Conservation (phyloP, 768 basidiomycete species). For the Pisolithus tinctorius region DNA sequence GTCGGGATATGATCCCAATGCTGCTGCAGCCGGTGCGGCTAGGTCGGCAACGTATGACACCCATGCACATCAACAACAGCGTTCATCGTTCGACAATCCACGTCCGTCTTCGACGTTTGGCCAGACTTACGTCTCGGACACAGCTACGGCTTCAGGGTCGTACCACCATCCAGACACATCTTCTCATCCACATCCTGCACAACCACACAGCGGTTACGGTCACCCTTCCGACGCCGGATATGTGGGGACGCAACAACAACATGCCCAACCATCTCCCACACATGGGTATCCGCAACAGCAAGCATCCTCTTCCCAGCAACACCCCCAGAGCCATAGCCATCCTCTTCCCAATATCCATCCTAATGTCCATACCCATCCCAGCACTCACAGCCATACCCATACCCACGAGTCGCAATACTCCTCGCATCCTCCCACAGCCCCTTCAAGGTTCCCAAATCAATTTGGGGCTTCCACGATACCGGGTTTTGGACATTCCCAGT, state of each 20-base stretch:
- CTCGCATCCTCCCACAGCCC: background rate
- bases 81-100: too few relatives aligned
- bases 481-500: background rate
- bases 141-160: too few relatives aligned
- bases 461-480: slow-evolving; percentile 1
- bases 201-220: too few relatives aligned
- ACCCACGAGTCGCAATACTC: slow-evolving; percentile 22
- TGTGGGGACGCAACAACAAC: slow-evolving; percentile 6
- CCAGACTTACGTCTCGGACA: too few relatives aligned
- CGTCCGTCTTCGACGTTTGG: too few relatives aligned
- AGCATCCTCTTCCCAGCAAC: slow-evolving; percentile 8
- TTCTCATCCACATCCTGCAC: too few relatives aligned
- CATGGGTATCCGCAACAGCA: slow-evolving; percentile 15
- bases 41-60: too few relatives aligned
- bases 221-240: background rate
- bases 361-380: slow-evolving; percentile 12
- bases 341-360: slow-evolving; percentile 13
- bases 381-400: slow-evolving; percentile 1
- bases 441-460: slow-evolving; percentile 3
- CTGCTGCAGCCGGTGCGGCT: too few relatives aligned
- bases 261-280: slow-evolving; percentile 12
- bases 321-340: background rate
- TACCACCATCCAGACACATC: too few relatives aligned
- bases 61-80: too few relatives aligned
- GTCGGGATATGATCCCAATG: too few relatives aligned